phyloP scores from a whole-genome alignment of 1,284 basidiomycete genomes.

The Trichosporon sp. region DNA sequence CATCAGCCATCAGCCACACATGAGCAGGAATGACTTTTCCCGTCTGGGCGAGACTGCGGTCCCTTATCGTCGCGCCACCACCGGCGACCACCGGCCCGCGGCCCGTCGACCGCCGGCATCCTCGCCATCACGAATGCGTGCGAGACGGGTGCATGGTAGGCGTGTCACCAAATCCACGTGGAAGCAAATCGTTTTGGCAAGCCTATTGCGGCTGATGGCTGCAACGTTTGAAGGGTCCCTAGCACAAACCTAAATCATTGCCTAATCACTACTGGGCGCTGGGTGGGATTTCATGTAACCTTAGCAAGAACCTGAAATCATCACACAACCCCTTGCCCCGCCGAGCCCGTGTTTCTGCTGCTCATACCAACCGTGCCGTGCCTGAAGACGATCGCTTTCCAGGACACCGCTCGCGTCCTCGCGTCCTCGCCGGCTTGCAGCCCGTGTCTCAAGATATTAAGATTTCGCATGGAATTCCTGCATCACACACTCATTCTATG shows the following conservation, averaged over 20 bases:
- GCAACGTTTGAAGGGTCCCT: neutral
- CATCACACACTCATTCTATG: neutral
- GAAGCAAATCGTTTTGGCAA: neutral
- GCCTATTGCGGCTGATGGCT: neutral
- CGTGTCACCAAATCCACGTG: neutral
- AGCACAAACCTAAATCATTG: neutral
- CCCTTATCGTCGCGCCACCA: neutral
- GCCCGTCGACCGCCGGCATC: neutral
- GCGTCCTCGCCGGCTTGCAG: neutral
- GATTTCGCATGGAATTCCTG: neutral
- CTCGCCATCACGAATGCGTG: neutral
- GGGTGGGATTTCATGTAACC: neutral
- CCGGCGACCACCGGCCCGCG: neutral
- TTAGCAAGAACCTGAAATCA: neutral
- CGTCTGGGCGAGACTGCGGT: neutral
- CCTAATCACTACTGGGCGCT: neutral
- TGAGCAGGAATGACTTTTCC: neutral
- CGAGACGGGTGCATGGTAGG: neutral
- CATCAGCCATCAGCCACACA: constrained; percentile 5
- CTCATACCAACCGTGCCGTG: neutral
- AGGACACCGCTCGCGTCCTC: neutral
- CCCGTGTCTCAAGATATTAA: neutral
- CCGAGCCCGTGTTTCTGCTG: constrained; percentile 1
- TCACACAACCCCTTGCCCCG: constrained; percentile 3
- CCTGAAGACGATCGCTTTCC: neutral